These are phyloP conservation scores for Penicillium bovifimosum DNA, from an alignment of 495 filamentous ascomycete genomes.

Conservation along the genomic window DNA sequence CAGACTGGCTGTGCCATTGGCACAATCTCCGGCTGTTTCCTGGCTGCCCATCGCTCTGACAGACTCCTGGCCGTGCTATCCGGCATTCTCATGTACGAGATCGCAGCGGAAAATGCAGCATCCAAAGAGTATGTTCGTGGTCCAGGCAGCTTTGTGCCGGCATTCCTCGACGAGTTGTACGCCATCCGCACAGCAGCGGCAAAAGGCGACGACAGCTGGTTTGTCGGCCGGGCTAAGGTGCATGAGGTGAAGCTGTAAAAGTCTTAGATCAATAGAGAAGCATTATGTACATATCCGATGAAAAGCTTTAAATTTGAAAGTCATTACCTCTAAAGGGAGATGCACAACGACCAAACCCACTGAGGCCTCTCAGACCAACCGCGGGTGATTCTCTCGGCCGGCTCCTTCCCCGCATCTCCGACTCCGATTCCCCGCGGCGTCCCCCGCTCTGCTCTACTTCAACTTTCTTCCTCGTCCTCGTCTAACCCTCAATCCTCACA, in stretches of 20 bases:
- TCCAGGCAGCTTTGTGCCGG: slow-evolving; percentile 83
- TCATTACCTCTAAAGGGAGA: not conserved
- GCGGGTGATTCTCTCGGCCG: slow-evolving; percentile 20
- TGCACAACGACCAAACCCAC: not conserved
- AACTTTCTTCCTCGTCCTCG: not conserved
- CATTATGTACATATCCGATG: slow-evolving; percentile 7
- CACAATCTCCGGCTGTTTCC: slow-evolving; percentile 68
- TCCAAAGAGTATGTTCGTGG: slow-evolving; percentile 59
- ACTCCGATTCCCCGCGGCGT: slow-evolving; percentile 19
- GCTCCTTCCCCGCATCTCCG: slow-evolving; percentile 23
- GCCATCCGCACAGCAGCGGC: slow-evolving; percentile 45
- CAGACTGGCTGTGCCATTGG: slow-evolving; percentile 80
- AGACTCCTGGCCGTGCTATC: slow-evolving; percentile 65
- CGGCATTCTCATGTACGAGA: slow-evolving; percentile 73
- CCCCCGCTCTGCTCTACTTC: slow-evolving; percentile 10
- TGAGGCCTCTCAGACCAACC: not conserved
- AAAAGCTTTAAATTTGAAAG: not conserved
- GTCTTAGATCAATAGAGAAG: not conserved
- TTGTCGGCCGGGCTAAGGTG: slow-evolving; percentile 50
- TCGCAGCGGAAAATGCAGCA: slow-evolving; percentile 73
- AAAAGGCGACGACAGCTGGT: slow-evolving; percentile 47
- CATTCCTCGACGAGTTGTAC: slow-evolving; percentile 71
- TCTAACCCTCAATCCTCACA: not conserved
- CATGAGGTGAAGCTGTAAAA: slow-evolving; percentile 33
- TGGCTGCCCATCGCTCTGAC: slow-evolving; percentile 56